phyloP scores from a whole-genome alignment of 2,329 filamentous ascomycete species.

The Alternaria tenuissima region DNA sequence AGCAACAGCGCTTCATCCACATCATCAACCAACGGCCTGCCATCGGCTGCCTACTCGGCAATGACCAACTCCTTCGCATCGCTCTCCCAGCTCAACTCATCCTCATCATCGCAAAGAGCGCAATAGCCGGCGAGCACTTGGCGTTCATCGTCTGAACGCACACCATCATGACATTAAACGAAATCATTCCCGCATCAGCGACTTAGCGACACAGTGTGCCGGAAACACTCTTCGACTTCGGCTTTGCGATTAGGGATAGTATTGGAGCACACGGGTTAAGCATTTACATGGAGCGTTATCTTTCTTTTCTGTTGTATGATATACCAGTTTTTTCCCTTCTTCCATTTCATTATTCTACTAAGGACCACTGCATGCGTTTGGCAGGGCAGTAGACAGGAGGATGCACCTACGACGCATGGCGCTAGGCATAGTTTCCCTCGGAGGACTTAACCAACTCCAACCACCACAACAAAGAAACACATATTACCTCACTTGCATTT shows the following conservation, averaged over 20 bases:
- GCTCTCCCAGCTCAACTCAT: slow-evolving; percentile 41
- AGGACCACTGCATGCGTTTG: slow-evolving; percentile 11
- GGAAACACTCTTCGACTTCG: slow-evolving; percentile 15
- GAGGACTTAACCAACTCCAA: not conserved
- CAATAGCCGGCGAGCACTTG: slow-evolving; percentile 22
- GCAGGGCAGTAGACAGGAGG: not conserved
- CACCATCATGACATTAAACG: slow-evolving; percentile 24
- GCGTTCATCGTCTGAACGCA: slow-evolving; percentile 8
- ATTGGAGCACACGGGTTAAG: slow-evolving; percentile 6
- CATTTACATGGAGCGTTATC: slow-evolving; percentile 18
- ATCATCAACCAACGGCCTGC: slow-evolving; percentile 37
- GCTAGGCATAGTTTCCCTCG: slow-evolving; percentile 6
- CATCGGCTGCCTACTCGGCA: slow-evolving; percentile 47
- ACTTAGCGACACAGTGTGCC: slow-evolving; percentile 34
- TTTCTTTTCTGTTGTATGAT: slow-evolving; percentile 11
- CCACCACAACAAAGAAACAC: not conserved
- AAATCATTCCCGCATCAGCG: slow-evolving; percentile 21
- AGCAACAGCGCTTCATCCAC: slow-evolving; percentile 44
- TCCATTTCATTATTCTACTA: not conserved
- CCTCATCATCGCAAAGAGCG: slow-evolving; percentile 32
- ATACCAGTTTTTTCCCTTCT: slow-evolving; percentile 10
- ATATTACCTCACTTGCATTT: slow-evolving; percentile 4
- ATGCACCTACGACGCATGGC: not conserved
- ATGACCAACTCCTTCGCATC: slow-evolving; percentile 53
- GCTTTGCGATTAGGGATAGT: not conserved